Conservation (phyloP, 1,284 basidiomycete species). For the Melanopsichium pennsylvanicum region DNA sequence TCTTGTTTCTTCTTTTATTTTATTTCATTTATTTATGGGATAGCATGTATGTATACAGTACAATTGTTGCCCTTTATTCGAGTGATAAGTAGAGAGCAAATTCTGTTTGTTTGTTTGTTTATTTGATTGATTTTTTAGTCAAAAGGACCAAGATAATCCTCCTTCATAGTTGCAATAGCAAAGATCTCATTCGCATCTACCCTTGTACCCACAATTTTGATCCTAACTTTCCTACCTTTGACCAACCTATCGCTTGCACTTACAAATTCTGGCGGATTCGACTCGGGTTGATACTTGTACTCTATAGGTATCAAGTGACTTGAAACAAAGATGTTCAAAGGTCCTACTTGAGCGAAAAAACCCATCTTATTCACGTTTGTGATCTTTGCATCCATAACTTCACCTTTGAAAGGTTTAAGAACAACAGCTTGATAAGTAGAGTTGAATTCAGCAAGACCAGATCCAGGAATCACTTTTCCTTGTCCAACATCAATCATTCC, state of each 20-base stretch:
- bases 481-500: constrained; percentile 67
- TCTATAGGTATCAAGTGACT: constrained; percentile 79
- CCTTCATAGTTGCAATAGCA: constrained; percentile 64
- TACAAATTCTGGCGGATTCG: constrained; percentile 64
- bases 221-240: constrained; percentile 87
- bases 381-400: constrained; percentile 96
- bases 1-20: too few species aligned
- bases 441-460: constrained; percentile 88
- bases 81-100: too few species aligned
- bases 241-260: constrained; percentile 68
- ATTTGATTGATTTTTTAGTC: too few species aligned
- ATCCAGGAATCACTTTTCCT: constrained; percentile 83
- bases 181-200: constrained; percentile 94
- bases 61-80: too few species aligned
- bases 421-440: constrained; percentile 63
- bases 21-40: too few species aligned
- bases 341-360: constrained; percentile 95
- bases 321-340: constrained; percentile 72
- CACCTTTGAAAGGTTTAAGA: constrained; percentile 81
- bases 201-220: constrained; percentile 95
- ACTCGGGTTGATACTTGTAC: constrained; percentile 67
- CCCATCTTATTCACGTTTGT: constrained; percentile 99
- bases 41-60: too few species aligned
- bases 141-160: constrained; percentile 62
- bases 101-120: too few species aligned